phyloP scores from a whole-genome alignment of 1,284 basidiomycete genomes.

The Uromyces viciae-fabae region DNA sequence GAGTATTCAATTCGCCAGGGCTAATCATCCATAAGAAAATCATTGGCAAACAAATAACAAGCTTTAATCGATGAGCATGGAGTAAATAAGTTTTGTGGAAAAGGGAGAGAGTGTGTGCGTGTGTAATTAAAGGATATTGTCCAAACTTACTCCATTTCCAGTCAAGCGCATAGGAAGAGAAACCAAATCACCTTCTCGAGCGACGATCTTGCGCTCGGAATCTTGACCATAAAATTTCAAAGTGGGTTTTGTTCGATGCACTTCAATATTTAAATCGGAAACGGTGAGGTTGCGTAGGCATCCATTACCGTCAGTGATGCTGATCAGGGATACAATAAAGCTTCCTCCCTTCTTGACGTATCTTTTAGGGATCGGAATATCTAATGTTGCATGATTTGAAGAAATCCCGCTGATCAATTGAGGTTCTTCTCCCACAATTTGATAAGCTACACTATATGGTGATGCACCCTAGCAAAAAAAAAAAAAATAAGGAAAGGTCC shows the following conservation, averaged over 20 bases:
- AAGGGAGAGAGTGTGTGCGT: not conserved
- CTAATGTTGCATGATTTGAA: conserved; percentile 16
- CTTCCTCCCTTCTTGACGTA: conserved; percentile 34
- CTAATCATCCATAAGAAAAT: not conserved
- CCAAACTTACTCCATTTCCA: conserved; percentile 69
- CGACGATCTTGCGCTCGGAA: conserved; percentile 62
- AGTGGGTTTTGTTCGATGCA: conserved; percentile 81
- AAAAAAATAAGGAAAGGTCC: not conserved
- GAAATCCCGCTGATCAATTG: conserved; percentile 27
- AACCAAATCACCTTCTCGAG: conserved; percentile 72
- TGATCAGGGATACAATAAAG: conserved; percentile 52
- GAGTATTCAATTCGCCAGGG: conserved; percentile 30
- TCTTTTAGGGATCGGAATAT: conserved; percentile 33
- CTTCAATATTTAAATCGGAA: conserved; percentile 78
- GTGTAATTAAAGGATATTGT: too few relatives aligned
- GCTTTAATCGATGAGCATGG: too few relatives aligned
- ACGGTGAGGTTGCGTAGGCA: conserved; percentile 75
- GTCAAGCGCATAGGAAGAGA: conserved; percentile 75
- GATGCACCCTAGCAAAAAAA: conserved; percentile 29
- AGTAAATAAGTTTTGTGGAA: not conserved
- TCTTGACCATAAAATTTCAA: conserved; percentile 72
- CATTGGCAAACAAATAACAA: not conserved
- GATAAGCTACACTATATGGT: conserved; percentile 40
- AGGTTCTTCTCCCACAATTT: conserved; percentile 38
- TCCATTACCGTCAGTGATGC: conserved; percentile 80